phyloP scores from a whole-genome alignment of 495 filamentous ascomycete genomes.

The Penicillium arizonense region DNA sequence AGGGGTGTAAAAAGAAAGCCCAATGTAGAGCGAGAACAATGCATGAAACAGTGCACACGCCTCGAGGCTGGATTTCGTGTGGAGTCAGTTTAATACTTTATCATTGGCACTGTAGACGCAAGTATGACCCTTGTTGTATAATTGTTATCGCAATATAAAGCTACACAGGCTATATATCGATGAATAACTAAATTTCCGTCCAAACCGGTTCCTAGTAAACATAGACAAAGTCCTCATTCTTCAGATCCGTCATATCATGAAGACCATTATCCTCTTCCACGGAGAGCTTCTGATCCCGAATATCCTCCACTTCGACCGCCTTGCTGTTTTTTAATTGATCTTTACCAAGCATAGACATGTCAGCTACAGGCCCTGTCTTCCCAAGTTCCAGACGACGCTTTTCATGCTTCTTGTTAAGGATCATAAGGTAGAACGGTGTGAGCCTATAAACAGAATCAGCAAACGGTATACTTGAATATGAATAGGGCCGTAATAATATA shows the following conservation, averaged over 20 bases:
- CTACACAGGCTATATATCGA: no score
- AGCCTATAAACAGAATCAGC: constrained; percentile 4
- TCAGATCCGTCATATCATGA: constrained; percentile 24
- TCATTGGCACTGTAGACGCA: no score
- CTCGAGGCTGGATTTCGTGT: no score
- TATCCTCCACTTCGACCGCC: constrained; percentile 20
- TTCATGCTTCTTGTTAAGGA: constrained; percentile 46
- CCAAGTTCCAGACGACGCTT: constrained; percentile 38
- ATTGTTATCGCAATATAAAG: no score
- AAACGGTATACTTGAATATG: no score
- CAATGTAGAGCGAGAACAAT: no score
- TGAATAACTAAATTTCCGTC: no score
- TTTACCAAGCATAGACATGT: constrained; percentile 21
- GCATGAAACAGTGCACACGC: no score
- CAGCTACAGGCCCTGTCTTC: constrained; percentile 17
- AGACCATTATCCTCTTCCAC: constrained; percentile 19
- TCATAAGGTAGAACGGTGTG: constrained; percentile 42
- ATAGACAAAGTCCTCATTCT: constrained; percentile 31
- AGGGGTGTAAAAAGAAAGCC: no score
- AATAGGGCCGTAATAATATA: constrained; percentile 5
- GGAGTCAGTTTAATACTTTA: no score
- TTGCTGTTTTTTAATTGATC: constrained; percentile 12
- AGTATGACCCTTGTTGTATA: no score
- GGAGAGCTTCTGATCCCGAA: neutral
- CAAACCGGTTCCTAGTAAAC: constrained; percentile 13